Percentiles rank a stretch among this genome's conserved stretches.
These are phyloP conservation scores for Nicotiana rustica DNA, from an alignment of 305 asterid genomes.

Conservation along the genomic window DNA sequence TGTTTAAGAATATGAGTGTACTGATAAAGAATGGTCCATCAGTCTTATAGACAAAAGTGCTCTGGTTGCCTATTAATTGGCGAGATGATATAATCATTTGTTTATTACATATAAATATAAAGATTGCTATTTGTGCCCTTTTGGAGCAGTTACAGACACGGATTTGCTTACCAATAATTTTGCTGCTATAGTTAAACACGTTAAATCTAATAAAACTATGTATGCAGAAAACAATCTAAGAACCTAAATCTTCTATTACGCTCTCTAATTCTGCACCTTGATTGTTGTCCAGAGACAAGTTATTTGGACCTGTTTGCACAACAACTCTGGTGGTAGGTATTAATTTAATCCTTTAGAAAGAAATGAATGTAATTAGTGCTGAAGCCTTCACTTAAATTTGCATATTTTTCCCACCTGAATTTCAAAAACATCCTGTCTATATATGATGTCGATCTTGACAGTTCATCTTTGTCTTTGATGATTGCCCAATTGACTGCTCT, in stretches of 20 bases:
- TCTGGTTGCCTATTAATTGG: not conserved
- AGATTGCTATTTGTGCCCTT: not conserved
- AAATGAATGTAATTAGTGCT: not conserved
- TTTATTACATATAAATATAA: not conserved
- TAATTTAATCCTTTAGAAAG: not conserved
- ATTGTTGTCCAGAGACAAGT: not conserved
- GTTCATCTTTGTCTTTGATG: not conserved
- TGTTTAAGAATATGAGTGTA: not conserved
- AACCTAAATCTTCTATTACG: not conserved
- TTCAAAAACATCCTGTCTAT: not conserved
- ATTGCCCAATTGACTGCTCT: slow-evolving; percentile 3
- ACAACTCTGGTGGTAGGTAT: not conserved
- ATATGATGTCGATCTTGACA: not conserved
- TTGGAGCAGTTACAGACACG: not conserved
- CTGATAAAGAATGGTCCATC: not conserved
- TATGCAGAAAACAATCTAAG: not conserved
- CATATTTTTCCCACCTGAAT: not conserved
- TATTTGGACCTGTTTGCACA: slow-evolving; percentile 12
- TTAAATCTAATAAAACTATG: not conserved
- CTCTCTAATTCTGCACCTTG: not conserved
- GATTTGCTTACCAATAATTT: not conserved
- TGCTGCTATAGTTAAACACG: not conserved
- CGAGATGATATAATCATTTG: not conserved
- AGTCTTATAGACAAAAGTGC: slow-evolving; percentile 5
- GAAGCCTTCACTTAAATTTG: not conserved